Evolutionary conservation across 805 yeast genomes (phyloP).

Genomic region (Pichia cabralensis): DNA sequence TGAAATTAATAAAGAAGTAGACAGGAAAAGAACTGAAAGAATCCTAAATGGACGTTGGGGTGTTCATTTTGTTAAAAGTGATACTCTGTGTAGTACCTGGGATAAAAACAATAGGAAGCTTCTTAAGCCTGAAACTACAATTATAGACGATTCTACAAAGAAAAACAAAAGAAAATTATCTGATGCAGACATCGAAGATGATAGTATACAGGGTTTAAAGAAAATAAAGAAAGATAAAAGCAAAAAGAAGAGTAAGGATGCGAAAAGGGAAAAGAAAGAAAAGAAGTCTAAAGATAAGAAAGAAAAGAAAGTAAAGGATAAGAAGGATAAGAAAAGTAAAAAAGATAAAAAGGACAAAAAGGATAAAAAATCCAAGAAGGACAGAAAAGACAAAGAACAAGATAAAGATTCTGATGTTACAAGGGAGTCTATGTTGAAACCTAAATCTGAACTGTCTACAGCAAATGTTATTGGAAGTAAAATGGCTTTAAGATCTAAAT

Average conservation of each 20-base stretch:
- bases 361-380: conserved; percentile 9
- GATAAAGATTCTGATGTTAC: conserved; percentile 25
- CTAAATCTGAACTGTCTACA: conserved; percentile 21
- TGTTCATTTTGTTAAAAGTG: conserved; percentile 79
- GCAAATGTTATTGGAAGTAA: conserved; percentile 38
- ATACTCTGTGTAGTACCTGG: conserved; percentile 74
- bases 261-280: conserved; percentile 23
- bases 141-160: conserved; percentile 5
- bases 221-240: conserved; percentile 17
- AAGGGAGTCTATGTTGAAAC: conserved; percentile 33
- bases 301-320: conserved; percentile 17
- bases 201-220: not conserved
- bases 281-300: conserved; percentile 15
- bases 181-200: conserved; percentile 10
- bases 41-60: conserved; percentile 85
- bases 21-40: conserved; percentile 54
- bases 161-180: conserved; percentile 14
- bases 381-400: conserved; percentile 22
- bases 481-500: conserved; percentile 69
- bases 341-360: conserved; percentile 17
- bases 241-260: conserved; percentile 20
- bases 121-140: conserved; percentile 12
- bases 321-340: conserved; percentile 8
- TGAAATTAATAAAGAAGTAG: conserved; percentile 52
- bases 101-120: conserved; percentile 42